Conservation (phyloP, 305 asterid genomes). For the Fraxinus sp. region DNA sequence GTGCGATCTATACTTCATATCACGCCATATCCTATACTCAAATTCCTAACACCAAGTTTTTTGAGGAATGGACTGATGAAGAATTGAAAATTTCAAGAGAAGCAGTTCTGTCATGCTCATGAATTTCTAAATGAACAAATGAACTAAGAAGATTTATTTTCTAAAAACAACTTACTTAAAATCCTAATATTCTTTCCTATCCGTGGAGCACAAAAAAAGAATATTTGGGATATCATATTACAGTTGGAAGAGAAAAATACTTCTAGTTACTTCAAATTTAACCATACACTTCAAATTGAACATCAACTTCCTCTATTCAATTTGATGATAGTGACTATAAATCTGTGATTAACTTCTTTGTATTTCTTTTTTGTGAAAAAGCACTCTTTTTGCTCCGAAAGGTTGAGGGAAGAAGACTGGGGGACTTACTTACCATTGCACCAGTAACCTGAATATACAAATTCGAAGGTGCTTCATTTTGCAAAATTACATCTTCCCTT, state of each 20-base stretch:
- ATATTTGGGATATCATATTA: not conserved
- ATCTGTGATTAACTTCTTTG: not conserved
- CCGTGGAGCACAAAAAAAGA: not conserved
- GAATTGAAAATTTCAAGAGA: not conserved
- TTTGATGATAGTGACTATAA: not conserved
- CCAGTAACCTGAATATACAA: constrained; percentile 75
- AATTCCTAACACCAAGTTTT: too few species aligned
- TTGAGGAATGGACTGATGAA: not conserved
- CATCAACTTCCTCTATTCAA: not conserved
- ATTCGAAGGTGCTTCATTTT: constrained; percentile 84
- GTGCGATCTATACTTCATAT: too few species aligned
- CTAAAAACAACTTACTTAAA: not conserved
- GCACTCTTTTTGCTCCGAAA: not conserved
- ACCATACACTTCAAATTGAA: not conserved
- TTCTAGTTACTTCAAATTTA: not conserved
- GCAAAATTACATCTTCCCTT: constrained; percentile 74
- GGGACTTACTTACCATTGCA: constrained; percentile 1
- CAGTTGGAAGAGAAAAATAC: not conserved
- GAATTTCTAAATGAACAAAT: not conserved
- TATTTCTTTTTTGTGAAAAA: not conserved
- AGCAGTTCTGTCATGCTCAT: not conserved
- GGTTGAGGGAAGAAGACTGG: not conserved
- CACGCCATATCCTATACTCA: too few species aligned
- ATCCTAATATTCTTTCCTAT: not conserved
- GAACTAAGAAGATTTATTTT: not conserved